Conservation (phyloP, 768 basidiomycete genomes). For the Panaeolus papilionaceus region DNA sequence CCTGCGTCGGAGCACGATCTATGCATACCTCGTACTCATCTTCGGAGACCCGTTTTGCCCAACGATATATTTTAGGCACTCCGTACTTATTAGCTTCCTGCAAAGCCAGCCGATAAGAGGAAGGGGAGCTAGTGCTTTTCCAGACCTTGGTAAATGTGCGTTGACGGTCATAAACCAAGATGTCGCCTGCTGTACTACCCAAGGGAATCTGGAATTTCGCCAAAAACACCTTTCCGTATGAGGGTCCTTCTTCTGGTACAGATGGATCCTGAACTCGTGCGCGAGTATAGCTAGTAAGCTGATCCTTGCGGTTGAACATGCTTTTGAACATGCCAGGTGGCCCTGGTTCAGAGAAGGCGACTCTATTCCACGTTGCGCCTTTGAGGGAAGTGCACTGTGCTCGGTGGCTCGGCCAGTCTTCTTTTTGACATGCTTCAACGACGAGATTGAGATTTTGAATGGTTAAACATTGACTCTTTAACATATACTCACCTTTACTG, state of each 20-base stretch:
- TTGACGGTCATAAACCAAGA: conserved; percentile 48
- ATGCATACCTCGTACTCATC: conserved; percentile 29
- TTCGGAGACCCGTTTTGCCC: conserved; percentile 25
- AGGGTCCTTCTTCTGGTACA: conserved; percentile 35
- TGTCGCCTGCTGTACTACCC: conserved; percentile 19
- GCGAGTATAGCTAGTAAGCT: background rate
- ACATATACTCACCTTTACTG: conserved; percentile 36
- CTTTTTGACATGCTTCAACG: conserved; percentile 43
- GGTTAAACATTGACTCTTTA: background rate
- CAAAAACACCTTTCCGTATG: conserved; percentile 42
- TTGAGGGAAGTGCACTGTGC: conserved; percentile 41
- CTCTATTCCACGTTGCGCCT: conserved; percentile 43
- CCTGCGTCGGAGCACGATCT: conserved; percentile 23
- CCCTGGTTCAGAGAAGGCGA: conserved; percentile 28
- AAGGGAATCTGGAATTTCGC: conserved; percentile 43
- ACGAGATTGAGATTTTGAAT: background rate
- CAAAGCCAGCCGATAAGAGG: conserved; percentile 22
- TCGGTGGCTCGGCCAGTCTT: conserved; percentile 49
- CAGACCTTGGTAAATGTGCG: conserved; percentile 42
- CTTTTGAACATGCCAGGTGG: conserved; percentile 13
- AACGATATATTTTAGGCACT: conserved; percentile 29
- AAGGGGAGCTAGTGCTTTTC: conserved; percentile 21
- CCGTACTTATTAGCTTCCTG: conserved; percentile 19
- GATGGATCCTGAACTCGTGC: conserved; percentile 18
- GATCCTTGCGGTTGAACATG: conserved; percentile 33